These are phyloP conservation scores for Nakazawaea peltata DNA, from an alignment of 805 yeast genomes.

Conservation along the genomic window DNA sequence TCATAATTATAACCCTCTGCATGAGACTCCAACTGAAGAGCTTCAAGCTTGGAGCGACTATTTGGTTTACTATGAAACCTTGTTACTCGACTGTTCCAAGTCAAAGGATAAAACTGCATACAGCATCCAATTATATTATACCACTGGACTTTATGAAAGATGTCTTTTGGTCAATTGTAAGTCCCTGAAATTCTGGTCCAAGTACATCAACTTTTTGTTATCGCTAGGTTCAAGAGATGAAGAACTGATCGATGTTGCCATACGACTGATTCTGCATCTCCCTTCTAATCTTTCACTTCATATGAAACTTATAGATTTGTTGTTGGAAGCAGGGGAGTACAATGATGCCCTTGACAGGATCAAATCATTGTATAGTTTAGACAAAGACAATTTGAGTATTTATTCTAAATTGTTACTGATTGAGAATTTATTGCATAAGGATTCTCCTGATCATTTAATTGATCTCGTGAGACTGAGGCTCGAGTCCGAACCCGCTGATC, in stretches of 20 bases:
- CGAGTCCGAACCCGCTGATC: neutral
- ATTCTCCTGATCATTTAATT: too few species aligned
- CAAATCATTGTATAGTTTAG: too few species aligned
- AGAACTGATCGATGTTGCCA: too few species aligned
- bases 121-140: slow-evolving; percentile 16
- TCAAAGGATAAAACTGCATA: slow-evolving; percentile 14
- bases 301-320: too few species aligned
- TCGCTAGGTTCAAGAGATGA: too few species aligned
- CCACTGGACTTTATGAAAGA: slow-evolving; percentile 35
- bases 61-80: slow-evolving; percentile 37
- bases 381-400: too few species aligned
- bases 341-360: too few species aligned
- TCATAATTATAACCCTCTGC: slow-evolving; percentile 31
- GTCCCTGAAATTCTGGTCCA: slow-evolving; percentile 42
- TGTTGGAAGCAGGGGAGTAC: too few species aligned
- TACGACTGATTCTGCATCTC: too few species aligned
- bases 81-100: slow-evolving; percentile 2
- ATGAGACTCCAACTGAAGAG: slow-evolving; percentile 30
- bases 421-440: too few species aligned
- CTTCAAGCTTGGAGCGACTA: slow-evolving; percentile 48
- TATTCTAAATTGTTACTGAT: too few species aligned
- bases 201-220: slow-evolving; percentile 34
- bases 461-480: neutral
- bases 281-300: too few species aligned
- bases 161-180: slow-evolving; percentile 35